Evolutionary conservation across 2,329 filamentous ascomycete species (phyloP), one percentile per base, ranked within the genome.

Genomic region (Ophiocordyceps camponoti-leonardi): DNA sequence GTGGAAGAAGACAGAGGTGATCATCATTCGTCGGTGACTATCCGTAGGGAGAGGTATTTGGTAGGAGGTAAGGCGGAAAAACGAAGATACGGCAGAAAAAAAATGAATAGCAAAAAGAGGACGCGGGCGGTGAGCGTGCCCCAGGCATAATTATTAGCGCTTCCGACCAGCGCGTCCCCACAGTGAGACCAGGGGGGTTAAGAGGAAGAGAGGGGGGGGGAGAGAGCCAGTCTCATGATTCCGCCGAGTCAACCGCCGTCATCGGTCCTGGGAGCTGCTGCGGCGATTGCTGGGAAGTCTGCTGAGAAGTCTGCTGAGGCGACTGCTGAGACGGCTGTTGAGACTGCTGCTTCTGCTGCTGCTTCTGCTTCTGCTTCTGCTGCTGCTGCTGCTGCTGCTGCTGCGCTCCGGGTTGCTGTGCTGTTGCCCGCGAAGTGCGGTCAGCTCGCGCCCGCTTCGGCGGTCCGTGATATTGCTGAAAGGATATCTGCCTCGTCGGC

Each of bases 371-470:
- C 33, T 18, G 33, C 14, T 1, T 16, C 33, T 18, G 33, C 35
- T 39, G 35, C 14, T 33, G 26, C 26, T 28, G 26, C 33, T 18
- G 33, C 14, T 1, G 33, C 33, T 18, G 33, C 33, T 18, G 33
- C n/a, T 5, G 16, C 6, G 33, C 14, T 8, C 16, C 14, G 7
- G 18, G 16, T 11, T 28, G 26, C 26, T 28, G 26, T 14, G 18
- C n/a, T 20, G 37, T 18, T 20, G 37, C 18, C 18, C 37, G 19
- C n/a, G 42, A 43, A 16, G 12, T 16, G 13, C 53, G 49, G 22
- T 53, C 49, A 11, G 55, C 53, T 13, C 57, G 60, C 41, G 56
- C 55, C 39, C 58, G 54, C 49, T 58, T 61, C 7, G 53, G 47
- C n/a, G 55, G 54, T 3, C 53, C 53, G 6, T 51, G 49, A 40